A percentile compares a stretch with the other conserved stretches of the same genome.
phyloP scores from a whole-genome alignment of 2,329 filamentous ascomycete species.

The Arthrobotrys pseudoclavata region DNA sequence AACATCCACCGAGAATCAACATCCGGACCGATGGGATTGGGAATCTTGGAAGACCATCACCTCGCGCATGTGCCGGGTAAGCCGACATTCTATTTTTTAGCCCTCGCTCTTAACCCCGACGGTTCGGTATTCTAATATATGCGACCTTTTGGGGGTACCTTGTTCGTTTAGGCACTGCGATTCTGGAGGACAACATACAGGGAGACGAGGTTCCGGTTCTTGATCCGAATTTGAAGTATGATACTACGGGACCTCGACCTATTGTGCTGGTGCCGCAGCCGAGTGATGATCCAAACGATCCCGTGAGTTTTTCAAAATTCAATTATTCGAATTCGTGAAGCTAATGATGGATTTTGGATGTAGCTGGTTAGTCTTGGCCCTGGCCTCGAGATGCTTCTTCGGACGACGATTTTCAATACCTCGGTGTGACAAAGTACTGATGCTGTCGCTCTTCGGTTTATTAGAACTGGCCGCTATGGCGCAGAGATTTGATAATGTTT shows the following conservation, averaged over 20 bases:
- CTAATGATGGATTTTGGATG: constrained; percentile 18
- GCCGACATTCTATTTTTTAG: constrained; percentile 61
- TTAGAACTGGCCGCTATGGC: constrained; percentile 87
- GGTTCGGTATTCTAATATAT: constrained; percentile 28
- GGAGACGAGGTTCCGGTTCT: constrained; percentile 45
- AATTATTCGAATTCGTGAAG: not conserved
- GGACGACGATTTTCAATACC: not conserved
- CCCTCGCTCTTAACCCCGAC: constrained; percentile 37
- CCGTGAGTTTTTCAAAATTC: constrained; percentile 72
- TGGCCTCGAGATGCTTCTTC: constrained; percentile 1
- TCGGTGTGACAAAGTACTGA: constrained; percentile 55
- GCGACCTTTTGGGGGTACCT: not conserved
- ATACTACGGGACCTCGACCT: constrained; percentile 75
- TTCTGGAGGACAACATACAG: constrained; percentile 49
- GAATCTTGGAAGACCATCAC: constrained; percentile 78
- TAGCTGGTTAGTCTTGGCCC: constrained; percentile 36
- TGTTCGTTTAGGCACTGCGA: constrained; percentile 52
- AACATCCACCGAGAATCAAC: constrained; percentile 39
- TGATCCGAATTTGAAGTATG: constrained; percentile 74
- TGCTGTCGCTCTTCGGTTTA: constrained; percentile 33
- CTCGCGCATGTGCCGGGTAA: constrained; percentile 81
- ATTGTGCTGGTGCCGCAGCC: constrained; percentile 92
- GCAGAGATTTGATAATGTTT: constrained; percentile 82
- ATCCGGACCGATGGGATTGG: constrained; percentile 74
- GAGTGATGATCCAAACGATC: constrained; percentile 90